Percentiles rank a stretch among this genome's conserved stretches.
phyloP scores from a whole-genome alignment of 2,329 filamentous ascomycete genomes.

The Verticillium isaacii region DNA sequence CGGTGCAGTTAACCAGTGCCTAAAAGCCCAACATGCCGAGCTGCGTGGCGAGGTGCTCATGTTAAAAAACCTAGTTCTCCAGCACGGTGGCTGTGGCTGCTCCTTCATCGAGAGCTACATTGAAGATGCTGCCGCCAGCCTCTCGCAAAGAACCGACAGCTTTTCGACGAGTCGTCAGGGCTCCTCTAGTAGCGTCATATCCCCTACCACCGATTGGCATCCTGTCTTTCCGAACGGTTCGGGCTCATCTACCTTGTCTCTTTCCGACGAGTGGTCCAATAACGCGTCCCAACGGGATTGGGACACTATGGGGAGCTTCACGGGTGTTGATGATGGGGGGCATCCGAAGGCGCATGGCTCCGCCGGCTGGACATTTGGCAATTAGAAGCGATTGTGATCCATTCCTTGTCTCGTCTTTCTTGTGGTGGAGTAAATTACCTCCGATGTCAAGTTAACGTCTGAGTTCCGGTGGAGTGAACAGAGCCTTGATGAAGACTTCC shows the following conservation, averaged over 20 bases:
- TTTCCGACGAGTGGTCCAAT: background rate
- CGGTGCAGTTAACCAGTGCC: slow-evolving; percentile 7
- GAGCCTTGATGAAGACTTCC: too few species aligned
- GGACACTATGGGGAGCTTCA: background rate
- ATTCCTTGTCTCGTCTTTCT: too few species aligned
- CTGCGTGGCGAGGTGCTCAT: slow-evolving; percentile 10
- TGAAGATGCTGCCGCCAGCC: background rate
- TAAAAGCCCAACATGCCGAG: slow-evolving; percentile 5
- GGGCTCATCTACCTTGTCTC: background rate
- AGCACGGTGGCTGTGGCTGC: slow-evolving; percentile 11
- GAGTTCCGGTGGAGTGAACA: too few species aligned
- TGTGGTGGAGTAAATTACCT: too few species aligned
- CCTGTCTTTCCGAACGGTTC: background rate
- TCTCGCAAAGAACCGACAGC: background rate
- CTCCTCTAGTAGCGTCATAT: background rate
- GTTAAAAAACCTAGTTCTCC: slow-evolving; percentile 11
- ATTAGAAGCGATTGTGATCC: too few species aligned
- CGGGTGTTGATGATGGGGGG: too few species aligned
- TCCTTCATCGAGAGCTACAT: slow-evolving; percentile 11
- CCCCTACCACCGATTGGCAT: background rate
- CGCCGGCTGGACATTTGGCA: too few species aligned
- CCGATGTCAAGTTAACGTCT: too few species aligned
- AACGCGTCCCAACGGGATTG: background rate
- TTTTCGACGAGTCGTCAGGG: background rate
- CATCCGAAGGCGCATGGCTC: too few species aligned